Conservation (phyloP, 306 rosid genomes). For the Cercis canadensis region DNA sequence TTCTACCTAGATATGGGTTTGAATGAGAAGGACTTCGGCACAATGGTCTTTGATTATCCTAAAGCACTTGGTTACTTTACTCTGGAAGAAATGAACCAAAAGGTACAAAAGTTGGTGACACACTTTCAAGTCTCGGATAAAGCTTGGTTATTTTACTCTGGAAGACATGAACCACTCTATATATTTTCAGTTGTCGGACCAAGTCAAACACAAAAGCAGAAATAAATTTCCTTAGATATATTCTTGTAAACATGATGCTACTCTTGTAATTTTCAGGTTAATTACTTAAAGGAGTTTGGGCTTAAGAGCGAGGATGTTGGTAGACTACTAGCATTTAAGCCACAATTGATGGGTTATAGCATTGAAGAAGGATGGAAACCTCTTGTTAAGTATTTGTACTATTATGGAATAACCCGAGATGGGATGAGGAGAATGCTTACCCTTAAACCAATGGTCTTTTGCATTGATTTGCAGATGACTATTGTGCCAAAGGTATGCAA, state of each 20-base stretch:
- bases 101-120: slow-evolving; percentile 56
- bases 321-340: slow-evolving; percentile 80
- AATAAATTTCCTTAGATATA: not conserved
- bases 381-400: slow-evolving; percentile 82
- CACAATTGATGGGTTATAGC: slow-evolving; percentile 88
- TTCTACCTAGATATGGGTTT: slow-evolving; percentile 79
- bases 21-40: slow-evolving; percentile 84
- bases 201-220: not conserved
- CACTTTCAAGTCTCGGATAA: slow-evolving; percentile 8
- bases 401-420: slow-evolving; percentile 78
- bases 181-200: not conserved
- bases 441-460: slow-evolving; percentile 85
- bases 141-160: not conserved
- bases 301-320: slow-evolving; percentile 75
- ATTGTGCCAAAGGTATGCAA: slow-evolving; percentile 85
- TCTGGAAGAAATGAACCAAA: slow-evolving; percentile 76
- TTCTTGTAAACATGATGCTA: slow-evolving; percentile 26
- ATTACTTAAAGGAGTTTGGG: slow-evolving; percentile 90
- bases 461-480: slow-evolving; percentile 71
- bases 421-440: slow-evolving; percentile 92
- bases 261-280: slow-evolving; percentile 59
- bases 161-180: no score
- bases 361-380: slow-evolving; percentile 94
- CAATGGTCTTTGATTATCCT: slow-evolving; percentile 96
- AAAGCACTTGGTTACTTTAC: slow-evolving; percentile 70